phyloP scores from a whole-genome alignment of 2,329 filamentous ascomycete species.

The Ascocoryne sarcoides region DNA sequence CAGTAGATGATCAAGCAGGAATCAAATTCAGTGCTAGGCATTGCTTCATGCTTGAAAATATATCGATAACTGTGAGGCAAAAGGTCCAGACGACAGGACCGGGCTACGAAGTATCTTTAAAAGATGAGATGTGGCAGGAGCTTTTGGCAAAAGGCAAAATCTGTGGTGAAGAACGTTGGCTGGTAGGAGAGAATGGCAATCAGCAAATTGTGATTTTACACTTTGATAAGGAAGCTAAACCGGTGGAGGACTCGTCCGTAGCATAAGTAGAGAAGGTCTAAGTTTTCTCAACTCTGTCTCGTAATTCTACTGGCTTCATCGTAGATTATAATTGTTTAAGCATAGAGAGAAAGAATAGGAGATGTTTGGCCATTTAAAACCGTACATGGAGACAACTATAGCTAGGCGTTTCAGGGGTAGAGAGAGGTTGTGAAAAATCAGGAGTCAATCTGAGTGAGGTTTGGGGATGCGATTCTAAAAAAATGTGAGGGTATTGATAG shows the following conservation, averaged over 20 bases:
- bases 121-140: constrained; percentile 37
- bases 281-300: neutral
- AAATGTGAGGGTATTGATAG: too few relatives aligned
- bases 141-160: constrained; percentile 45
- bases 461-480: constrained; percentile 63
- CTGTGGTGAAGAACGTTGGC: constrained; percentile 50
- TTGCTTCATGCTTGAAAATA: constrained; percentile 39
- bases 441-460: constrained; percentile 53
- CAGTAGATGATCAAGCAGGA: constrained; percentile 36
- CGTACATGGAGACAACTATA: constrained; percentile 30
- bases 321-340: constrained; percentile 19
- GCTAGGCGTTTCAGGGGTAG: constrained; percentile 36
- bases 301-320: constrained; percentile 17
- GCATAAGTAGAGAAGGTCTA: neutral
- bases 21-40: constrained; percentile 37
- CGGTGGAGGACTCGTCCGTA: constrained; percentile 8
- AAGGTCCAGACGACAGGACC: constrained; percentile 26
- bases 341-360: constrained; percentile 22
- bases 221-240: constrained; percentile 30
- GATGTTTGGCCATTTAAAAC: constrained; percentile 19
- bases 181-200: constrained; percentile 48
- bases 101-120: constrained; percentile 34
- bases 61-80: constrained; percentile 37
- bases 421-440: constrained; percentile 29
- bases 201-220: constrained; percentile 44